Conservation (phyloP, 2,329 filamentous ascomycete species). For the Colletotrichum sublineola region DNA sequence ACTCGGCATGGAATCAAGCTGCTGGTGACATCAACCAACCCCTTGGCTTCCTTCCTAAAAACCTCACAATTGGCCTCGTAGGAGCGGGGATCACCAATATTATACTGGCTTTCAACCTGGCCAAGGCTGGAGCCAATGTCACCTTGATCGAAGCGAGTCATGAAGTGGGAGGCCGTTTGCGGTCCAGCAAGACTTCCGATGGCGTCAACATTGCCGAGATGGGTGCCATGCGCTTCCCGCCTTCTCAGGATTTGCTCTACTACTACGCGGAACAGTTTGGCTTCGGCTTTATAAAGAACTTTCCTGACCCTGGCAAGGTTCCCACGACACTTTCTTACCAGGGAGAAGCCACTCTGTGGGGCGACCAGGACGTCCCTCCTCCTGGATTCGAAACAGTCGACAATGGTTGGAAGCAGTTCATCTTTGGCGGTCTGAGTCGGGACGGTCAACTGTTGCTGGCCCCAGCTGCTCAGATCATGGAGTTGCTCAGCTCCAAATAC, state of each 20-base stretch:
- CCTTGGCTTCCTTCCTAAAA: background rate
- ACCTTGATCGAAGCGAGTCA: background rate
- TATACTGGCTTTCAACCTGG: background rate
- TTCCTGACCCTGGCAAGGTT: slow-evolving; percentile 21
- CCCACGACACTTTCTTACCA: slow-evolving; percentile 11
- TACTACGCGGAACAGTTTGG: slow-evolving; percentile 24
- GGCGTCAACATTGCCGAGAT: slow-evolving; percentile 26
- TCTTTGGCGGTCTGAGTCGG: background rate
- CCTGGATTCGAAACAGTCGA: background rate
- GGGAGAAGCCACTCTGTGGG: background rate
- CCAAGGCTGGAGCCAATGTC: background rate
- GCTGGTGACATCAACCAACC: slow-evolving; percentile 14
- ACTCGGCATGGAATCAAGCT: slow-evolving; percentile 22
- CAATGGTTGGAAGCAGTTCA: background rate
- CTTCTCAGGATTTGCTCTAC: slow-evolving; percentile 25
- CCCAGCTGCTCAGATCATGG: background rate
- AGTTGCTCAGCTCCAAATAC: background rate
- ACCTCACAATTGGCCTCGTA: background rate
- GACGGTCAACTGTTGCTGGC: background rate
- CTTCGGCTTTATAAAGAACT: slow-evolving; percentile 22
- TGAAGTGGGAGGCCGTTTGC: background rate
- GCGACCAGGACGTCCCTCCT: background rate
- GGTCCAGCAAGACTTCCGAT: slow-evolving; percentile 4
- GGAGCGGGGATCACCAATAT: background rate
- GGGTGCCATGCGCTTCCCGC: slow-evolving; percentile 28